Percentiles rank a stretch among this genome's conserved stretches.
Evolutionary conservation across 2,329 filamentous ascomycete species (phyloP).

Genomic region (Bipolaris zeicola): DNA sequence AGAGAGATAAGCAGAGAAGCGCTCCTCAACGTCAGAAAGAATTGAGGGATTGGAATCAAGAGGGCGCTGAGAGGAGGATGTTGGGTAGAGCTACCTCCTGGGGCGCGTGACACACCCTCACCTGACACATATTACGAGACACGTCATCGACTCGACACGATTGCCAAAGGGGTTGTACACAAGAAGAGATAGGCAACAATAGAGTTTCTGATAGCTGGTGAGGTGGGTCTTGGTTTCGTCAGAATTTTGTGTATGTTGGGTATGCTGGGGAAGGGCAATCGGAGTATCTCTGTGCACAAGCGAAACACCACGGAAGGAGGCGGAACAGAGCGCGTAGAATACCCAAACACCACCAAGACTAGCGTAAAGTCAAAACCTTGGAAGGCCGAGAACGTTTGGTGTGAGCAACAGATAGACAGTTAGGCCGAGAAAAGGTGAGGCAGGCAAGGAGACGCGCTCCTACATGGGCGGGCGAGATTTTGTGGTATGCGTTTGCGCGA

Average conservation of each 20-base stretch:
- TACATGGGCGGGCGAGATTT: neutral
- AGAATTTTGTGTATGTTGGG: neutral
- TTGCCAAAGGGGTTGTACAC: neutral
- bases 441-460: neutral
- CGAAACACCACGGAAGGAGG: slow-evolving; percentile 30
- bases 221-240: neutral
- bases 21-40: neutral
- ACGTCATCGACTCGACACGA: slow-evolving; percentile 5
- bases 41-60: neutral
- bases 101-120: slow-evolving; percentile 2
- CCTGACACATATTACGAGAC: slow-evolving; percentile 3
- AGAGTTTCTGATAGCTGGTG: neutral
- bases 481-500: neutral
- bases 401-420: neutral
- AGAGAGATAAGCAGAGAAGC: neutral
- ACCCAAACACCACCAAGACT: slow-evolving; percentile 17
- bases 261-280: neutral
- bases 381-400: neutral
- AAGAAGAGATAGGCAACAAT: neutral
- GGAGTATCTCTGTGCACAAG: slow-evolving; percentile 23
- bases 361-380: neutral
- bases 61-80: neutral
- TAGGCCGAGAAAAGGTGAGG: neutral
- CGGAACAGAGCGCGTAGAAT: slow-evolving; percentile 15
- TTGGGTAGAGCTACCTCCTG: slow-evolving; percentile 1